Conservation (phyloP, 1,139 yeast genomes). For the Geotrichum siamense region DNA sequence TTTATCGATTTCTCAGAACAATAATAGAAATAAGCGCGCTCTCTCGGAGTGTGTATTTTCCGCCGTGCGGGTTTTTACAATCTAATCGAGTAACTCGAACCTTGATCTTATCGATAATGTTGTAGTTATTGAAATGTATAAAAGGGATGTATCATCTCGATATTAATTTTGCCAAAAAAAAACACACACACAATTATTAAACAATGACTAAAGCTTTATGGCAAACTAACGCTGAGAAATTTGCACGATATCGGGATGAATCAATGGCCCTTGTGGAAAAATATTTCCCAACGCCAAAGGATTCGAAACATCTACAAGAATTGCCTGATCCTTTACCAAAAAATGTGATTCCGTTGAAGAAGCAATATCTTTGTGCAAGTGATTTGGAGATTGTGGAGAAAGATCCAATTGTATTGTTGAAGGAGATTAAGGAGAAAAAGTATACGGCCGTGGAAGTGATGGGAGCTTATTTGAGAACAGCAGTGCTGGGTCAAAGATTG, state of each 20-base stretch:
- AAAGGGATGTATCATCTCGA: no score
- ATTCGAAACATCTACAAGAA: slow-evolving; percentile 21
- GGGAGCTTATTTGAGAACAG: slow-evolving; percentile 49
- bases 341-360: slow-evolving; percentile 27
- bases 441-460: slow-evolving; percentile 42
- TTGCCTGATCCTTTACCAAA: slow-evolving; percentile 28
- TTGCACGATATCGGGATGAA: slow-evolving; percentile 24
- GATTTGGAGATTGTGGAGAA: slow-evolving; percentile 30
- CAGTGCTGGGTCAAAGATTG: slow-evolving; percentile 52
- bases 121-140: no score
- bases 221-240: slow-evolving; percentile 12
- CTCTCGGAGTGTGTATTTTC: no score
- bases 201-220: slow-evolving; percentile 14
- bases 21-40: no score
- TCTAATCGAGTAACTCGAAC: no score
- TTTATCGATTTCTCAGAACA: no score
- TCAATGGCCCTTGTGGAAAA: slow-evolving; percentile 27
- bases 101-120: no score
- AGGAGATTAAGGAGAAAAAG: slow-evolving; percentile 38
- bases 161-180: no score
- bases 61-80: no score
- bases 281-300: slow-evolving; percentile 25
- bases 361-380: slow-evolving; percentile 22
- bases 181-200: background rate
- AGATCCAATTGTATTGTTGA: slow-evolving; percentile 32